Evolutionary conservation across 257 asterid genomes (phyloP), one percentile per base, ranked within the genome.

Genomic region (Solanum medicagineum): DNA sequence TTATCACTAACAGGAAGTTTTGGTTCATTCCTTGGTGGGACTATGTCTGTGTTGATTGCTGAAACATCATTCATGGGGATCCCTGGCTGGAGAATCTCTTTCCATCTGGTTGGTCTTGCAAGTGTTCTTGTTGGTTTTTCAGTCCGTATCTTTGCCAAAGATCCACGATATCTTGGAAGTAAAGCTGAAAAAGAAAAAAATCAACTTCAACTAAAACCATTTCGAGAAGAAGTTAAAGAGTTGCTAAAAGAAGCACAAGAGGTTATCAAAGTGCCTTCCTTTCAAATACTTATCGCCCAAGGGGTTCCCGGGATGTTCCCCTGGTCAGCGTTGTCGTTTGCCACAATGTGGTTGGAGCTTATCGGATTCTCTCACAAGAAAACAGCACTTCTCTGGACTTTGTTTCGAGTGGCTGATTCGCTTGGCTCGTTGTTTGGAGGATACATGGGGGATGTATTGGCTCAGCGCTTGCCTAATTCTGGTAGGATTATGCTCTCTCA

Each of bases 81-180:
- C 29, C 90, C 98, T 1, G 98, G 98, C 56, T 95, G 98, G 98
- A 89, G 98, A 86, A 79, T 95, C 3, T 95, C 98, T 17, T 95
- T 95, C 82, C 97, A 93, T 85, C 84, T 95, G 14, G 96, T 95
- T 40, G 98, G 91, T 26, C 13, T 91, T 15, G 8, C 93, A 65
- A 95, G 98, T 59, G 90, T 94, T 53, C 54, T 93, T 5, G 91
- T 95, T 5, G 98, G 98, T 12, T 79, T 92, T 82, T 81, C 93
- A n/a, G 94, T 95, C 69, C 84, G 86, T 51, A 80, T 92, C n/a
- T 94, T 94, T 57, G 98, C 97, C 75, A 86, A 79, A 1, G 98
- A 95, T 85, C 98, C 97, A 66, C 92, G 88, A 19, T 92, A 87
- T 84, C 13, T 40, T 17, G 89, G 89, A 8, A 69, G 53, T 56